Evolutionary conservation across 176 grass and related monocot genomes (phyloP).

Genomic region (Paspalum notatum): DNA sequence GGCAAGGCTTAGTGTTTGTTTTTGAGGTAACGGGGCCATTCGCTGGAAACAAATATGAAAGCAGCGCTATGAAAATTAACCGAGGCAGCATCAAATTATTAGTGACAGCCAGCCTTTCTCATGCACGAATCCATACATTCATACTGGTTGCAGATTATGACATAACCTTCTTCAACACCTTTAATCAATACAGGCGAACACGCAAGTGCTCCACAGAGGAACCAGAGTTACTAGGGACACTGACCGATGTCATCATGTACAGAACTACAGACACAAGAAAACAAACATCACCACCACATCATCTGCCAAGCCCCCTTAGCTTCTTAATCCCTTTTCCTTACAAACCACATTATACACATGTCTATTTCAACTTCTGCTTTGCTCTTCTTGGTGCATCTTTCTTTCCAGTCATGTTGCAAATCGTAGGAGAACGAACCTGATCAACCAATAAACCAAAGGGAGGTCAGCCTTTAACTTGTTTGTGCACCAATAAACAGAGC

Average conservation of each 20-base stretch:
- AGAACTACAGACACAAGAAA: not conserved
- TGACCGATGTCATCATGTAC: not conserved
- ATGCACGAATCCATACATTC: too few relatives aligned
- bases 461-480: not conserved
- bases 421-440: conserved; percentile 17
- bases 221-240: not conserved
- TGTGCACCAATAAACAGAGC: not conserved
- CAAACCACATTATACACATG: not conserved
- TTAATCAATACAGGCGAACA: not conserved
- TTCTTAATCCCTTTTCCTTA: not conserved
- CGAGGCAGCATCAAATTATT: not conserved
- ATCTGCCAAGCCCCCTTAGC: not conserved
- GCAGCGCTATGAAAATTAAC: not conserved
- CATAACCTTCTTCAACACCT: not conserved
- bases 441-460: conserved; percentile 7
- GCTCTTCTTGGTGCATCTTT: conserved; percentile 2
- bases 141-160: not conserved
- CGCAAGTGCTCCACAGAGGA: not conserved
- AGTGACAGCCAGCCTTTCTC: too few relatives aligned
- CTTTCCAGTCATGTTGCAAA: not conserved
- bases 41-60: not conserved
- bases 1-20: not conserved
- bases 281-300: not conserved
- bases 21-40: not conserved
- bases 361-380: not conserved